A percentile compares a stretch with the other conserved stretches of the same genome.
Evolutionary conservation across 2,329 filamentous ascomycete genomes (phyloP).

Genomic region (Exophiala sideris): DNA sequence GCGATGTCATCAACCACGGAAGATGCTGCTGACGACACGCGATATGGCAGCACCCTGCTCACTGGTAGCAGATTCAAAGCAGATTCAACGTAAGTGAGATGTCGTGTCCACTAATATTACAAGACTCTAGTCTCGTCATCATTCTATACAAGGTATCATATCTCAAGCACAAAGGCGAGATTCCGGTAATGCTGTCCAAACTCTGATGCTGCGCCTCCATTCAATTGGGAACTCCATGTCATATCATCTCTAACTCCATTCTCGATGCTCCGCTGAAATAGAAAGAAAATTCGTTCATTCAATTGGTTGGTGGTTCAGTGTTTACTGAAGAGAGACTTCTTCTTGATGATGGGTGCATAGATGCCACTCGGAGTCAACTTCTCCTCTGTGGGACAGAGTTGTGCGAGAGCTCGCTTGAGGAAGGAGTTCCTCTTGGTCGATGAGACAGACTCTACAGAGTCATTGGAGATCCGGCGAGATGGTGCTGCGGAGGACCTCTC

Average conservation of each 20-base stretch:
- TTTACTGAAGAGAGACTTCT: constrained; percentile 13
- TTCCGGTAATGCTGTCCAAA: too few relatives aligned
- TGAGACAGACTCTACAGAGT: constrained; percentile 11
- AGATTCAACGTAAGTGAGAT: too few relatives aligned
- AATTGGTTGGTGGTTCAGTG: constrained; percentile 1
- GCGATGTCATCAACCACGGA: constrained; percentile 13
- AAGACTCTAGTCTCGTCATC: too few relatives aligned
- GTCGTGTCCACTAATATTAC: too few relatives aligned
- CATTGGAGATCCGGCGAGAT: constrained; percentile 17
- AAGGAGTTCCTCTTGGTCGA: constrained; percentile 17
- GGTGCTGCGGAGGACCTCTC: constrained; percentile 13
- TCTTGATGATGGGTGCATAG: constrained; percentile 24
- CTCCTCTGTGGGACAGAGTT: constrained; percentile 22
- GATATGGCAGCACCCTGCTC: too few relatives aligned
- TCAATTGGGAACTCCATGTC: too few relatives aligned
- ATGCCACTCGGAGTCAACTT: constrained; percentile 19
- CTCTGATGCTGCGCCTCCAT: too few relatives aligned
- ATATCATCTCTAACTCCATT: too few relatives aligned
- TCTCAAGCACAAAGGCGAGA: too few relatives aligned
- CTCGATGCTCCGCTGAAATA: neutral
- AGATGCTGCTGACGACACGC: too few relatives aligned
- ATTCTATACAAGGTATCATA: too few relatives aligned
- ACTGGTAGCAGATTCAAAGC: too few relatives aligned
- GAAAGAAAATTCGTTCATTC: constrained; percentile 17
- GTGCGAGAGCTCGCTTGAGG: constrained; percentile 21